Conservation (phyloP, 257 asterid genomes). For the Leptodermis oblonga region DNA sequence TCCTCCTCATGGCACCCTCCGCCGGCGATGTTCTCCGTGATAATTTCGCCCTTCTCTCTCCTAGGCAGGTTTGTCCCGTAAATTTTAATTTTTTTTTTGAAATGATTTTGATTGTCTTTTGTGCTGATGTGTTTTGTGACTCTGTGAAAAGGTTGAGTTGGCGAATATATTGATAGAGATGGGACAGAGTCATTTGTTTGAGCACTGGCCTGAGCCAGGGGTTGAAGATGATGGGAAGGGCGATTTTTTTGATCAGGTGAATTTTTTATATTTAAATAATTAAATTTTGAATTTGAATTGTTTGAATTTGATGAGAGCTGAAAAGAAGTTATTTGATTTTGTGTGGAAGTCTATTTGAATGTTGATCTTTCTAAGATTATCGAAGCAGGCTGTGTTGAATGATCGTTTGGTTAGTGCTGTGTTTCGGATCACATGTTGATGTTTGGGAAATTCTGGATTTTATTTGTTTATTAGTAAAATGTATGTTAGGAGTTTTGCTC, state of each 20-base stretch:
- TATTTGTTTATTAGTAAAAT: background rate
- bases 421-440: background rate
- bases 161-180: constrained; percentile 59
- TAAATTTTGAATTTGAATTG: background rate
- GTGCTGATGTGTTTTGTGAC: background rate
- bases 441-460: background rate
- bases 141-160: constrained; percentile 60
- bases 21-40: constrained; percentile 33
- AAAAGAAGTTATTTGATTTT: background rate
- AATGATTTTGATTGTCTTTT: background rate
- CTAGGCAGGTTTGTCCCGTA: constrained; percentile 39
- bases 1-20: constrained; percentile 37
- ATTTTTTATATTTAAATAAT: background rate
- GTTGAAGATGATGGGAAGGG: constrained; percentile 68
- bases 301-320: background rate
- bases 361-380: background rate
- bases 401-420: background rate
- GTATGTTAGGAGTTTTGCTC: background rate
- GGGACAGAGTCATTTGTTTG: constrained; percentile 78
- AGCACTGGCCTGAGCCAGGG: constrained; percentile 89
- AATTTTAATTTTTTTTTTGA: background rate
- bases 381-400: background rate
- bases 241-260: constrained; percentile 73
- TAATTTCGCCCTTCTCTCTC: constrained; percentile 61
- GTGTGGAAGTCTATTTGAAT: background rate